phyloP scores from a whole-genome alignment of 1,139 yeast species.

The Lodderomyces oxycetoniae region DNA sequence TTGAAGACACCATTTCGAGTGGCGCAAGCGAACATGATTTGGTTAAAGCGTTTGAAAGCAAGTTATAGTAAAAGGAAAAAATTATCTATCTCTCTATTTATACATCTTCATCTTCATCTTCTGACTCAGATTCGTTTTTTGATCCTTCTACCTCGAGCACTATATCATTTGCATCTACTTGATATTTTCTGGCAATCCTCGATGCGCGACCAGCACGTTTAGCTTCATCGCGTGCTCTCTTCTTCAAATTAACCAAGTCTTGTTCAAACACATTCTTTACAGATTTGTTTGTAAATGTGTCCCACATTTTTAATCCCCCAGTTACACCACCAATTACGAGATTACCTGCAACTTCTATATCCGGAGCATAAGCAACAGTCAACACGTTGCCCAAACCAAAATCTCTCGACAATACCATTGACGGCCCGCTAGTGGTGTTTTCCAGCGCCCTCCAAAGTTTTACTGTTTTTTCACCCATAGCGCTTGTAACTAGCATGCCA shows the following conservation, averaged over 20 bases:
- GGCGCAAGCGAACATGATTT: conserved; percentile 33
- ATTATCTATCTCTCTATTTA: background rate
- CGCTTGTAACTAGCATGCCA: conserved; percentile 80
- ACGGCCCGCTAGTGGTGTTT: conserved; percentile 52
- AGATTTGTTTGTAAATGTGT: conserved; percentile 73
- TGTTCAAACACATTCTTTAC: conserved; percentile 66
- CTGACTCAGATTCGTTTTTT: conserved; percentile 52
- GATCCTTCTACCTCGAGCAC: conserved; percentile 57
- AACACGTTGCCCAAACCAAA: conserved; percentile 94
- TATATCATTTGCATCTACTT: conserved; percentile 45
- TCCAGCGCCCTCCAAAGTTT: conserved; percentile 80
- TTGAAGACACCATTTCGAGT: conserved; percentile 34
- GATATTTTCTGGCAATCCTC: conserved; percentile 69
- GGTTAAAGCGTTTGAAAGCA: conserved; percentile 24
- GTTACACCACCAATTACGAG: conserved; percentile 84
- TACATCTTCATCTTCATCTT: conserved; percentile 38
- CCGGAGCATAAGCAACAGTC: conserved; percentile 79
- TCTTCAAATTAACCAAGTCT: conserved; percentile 52
- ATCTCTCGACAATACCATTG: conserved; percentile 87
- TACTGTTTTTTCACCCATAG: conserved; percentile 82
- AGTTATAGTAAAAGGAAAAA: conserved; percentile 6
- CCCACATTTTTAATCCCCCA: conserved; percentile 89
- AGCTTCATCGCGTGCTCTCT: conserved; percentile 56
- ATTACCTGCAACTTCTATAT: conserved; percentile 80
- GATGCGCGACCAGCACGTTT: conserved; percentile 53